phyloP scores from a whole-genome alignment of 176 grass and related monocot genomes.

The Oryza nivara region DNA sequence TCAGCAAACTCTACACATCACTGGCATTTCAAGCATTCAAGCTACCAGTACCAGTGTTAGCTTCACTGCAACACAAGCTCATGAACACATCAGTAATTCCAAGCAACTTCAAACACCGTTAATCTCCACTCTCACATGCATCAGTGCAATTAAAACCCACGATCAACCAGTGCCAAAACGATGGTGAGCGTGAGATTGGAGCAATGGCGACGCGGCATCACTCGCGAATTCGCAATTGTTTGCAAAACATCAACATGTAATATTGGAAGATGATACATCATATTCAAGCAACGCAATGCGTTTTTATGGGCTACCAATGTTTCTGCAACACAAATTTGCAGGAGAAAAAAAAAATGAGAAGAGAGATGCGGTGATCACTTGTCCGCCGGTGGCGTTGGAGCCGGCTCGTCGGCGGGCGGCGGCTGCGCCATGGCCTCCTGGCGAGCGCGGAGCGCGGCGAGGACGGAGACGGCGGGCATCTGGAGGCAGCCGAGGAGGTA shows the following conservation, averaged over 20 bases:
- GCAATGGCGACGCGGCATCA: background rate
- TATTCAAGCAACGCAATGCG: constrained; percentile 15
- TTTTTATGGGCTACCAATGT: background rate
- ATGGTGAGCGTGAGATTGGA: background rate
- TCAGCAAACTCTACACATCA: too few species aligned
- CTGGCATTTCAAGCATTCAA: too few species aligned
- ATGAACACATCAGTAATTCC: background rate
- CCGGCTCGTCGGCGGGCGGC: background rate
- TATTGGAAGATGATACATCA: constrained; percentile 3
- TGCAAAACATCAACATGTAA: background rate
- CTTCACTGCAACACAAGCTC: background rate
- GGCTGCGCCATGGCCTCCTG: constrained; percentile 49
- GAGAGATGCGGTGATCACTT: constrained; percentile 16
- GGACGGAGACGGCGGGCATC: constrained; percentile 68
- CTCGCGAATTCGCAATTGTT: background rate
- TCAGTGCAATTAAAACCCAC: background rate
- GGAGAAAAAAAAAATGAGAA: background rate
- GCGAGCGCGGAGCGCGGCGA: constrained; percentile 56
- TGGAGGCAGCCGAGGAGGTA: constrained; percentile 85
- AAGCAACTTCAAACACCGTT: background rate
- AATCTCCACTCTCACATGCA: background rate
- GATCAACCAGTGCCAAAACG: background rate
- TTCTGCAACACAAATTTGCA: constrained; percentile 27
- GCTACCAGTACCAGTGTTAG: too few species aligned
- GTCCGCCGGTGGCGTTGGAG: background rate